Evolutionary conservation across 495 filamentous ascomycete genomes (phyloP), one percentile per base, ranked within the genome.

Genomic region (Penicillium riverlandense): DNA sequence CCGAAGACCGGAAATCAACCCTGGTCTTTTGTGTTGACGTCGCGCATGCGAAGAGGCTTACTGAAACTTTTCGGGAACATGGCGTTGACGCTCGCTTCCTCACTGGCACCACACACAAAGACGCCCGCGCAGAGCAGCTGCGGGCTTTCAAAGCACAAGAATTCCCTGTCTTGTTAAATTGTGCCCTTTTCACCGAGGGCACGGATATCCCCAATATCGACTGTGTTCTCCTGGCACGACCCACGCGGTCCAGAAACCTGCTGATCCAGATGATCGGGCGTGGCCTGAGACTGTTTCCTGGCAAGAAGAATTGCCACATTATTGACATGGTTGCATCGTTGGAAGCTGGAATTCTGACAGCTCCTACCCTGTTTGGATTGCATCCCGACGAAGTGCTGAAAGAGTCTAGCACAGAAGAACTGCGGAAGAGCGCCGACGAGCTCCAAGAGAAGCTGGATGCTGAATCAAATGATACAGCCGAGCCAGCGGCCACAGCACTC

Each of bases 181-280:
- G 92, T 61, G 90, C 90, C 4, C 82, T 99, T 39, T 96, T 96
- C 52, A 97, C 91, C 2, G 92, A 99, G 68, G 91, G 85, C 11
- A 99, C 94, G 8, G 92, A 99, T 57, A 92, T 97, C 12, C 92
- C 92, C 4, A 97, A 97, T 58, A 88, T 97, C 45, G 92, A 99
- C 60, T 97, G 92, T 47, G 76, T 99, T 8, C 57, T 99, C 10
- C 71, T 99, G 34, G 90, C 88, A 6, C 70, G 94, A 30, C 92
- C 92, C 4, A 99, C 92, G 8, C 79, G 81, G 43, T 97, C 92
- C 11, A 79, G 84, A 14, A 96, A 96, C 50, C 71, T 99, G 7
- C 74, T 99, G 2, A 80, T 96, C 5, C 92, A 99, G 59, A 99
- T 99, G 92, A 95, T 99, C 38, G 92, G 92, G 0, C 80, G 92